Base-by-base conservation (phyloP, 2,329 filamentous ascomycete species). In the Trichoderma koningiopsis region DNA sequence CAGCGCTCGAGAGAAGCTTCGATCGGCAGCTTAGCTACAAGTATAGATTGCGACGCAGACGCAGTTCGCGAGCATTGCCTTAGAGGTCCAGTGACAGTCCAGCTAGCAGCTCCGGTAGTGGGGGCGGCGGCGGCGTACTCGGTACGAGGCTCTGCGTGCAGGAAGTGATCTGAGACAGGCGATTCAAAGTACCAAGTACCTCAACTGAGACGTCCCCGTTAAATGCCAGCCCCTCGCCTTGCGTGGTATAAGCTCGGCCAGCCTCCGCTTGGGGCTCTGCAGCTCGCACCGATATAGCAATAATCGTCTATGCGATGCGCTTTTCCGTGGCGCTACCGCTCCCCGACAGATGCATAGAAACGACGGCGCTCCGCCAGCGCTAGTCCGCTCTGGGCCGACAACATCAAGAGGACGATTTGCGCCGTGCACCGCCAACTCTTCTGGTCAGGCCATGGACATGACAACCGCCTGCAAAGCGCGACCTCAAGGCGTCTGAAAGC, bases 391-490 rank as follows among this genome's bases (percentile, higher is more conserved):
- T 68, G 47, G 40, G 65, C 24, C 53, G 47, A 31, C 29, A 52
- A 43, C 47, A 68, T 43, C 57, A 68, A 68, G 57, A 60, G 57
- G 60, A 61, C 63, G 47, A 56, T 67, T 49, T 49, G 65, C 65
- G 65, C 65, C 65, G 57, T 68, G 65, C 65, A 68, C 65, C 65
- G 57, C 65, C 65, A 68, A 68, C 57, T 52, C 52, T 61, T 47
- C 55, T 63, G 57, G 58, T 56, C 66, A 62, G 66, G 59, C 66
- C 66, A 62, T 62, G 66, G 59, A 49, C 49, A 68, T 43, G 58
- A 37, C 58, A 56, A 35, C 58, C 31, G 66, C 66, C 49, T 56
- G 59, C 66, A 59, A 62, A 52, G 29, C 66, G 59, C 49, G 59
- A 63, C 60, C n/a, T 57, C 59, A 60, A 31, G 52, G 58, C 66